These are phyloP conservation scores for Chenopodium berlandieri DNA, from an alignment of 148 eudicot species.

Conservation along the genomic window DNA sequence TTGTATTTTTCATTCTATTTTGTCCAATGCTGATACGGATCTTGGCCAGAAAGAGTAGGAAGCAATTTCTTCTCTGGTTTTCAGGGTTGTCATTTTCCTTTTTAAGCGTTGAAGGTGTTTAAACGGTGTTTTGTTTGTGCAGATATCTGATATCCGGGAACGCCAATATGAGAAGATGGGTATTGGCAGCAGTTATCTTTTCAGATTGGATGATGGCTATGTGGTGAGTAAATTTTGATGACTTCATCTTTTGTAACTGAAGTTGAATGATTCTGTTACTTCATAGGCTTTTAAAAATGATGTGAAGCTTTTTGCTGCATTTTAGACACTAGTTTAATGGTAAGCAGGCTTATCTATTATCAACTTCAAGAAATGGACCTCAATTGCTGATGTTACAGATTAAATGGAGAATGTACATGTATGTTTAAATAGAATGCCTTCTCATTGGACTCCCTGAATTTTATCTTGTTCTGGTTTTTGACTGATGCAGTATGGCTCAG, in stretches of 20 bases:
- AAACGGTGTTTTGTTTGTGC: conserved; percentile 15
- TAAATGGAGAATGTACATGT: background rate
- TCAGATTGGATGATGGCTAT: conserved; percentile 96
- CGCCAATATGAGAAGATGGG: conserved; percentile 91
- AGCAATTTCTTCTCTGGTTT: background rate
- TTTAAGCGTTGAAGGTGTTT: background rate
- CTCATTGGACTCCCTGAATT: background rate
- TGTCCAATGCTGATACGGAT: background rate
- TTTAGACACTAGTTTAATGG: background rate
- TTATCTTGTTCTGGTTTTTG: background rate
- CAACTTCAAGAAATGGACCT: background rate
- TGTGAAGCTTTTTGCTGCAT: background rate
- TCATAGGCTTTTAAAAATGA: background rate
- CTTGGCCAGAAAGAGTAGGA: background rate
- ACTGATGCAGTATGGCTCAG: background rate
- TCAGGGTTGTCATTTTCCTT: background rate
- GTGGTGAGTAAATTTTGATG: conserved; percentile 56
- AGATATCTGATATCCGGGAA: conserved; percentile 98
- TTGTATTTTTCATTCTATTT: background rate
- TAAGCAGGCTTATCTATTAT: background rate
- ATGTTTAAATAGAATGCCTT: background rate
- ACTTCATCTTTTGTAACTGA: background rate
- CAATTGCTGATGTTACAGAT: background rate
- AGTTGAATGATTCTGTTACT: background rate
- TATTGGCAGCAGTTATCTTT: conserved; percentile 98